Conservation (phyloP, 202 grass and related monocot species). For the Cymbopogon flexuosus region DNA sequence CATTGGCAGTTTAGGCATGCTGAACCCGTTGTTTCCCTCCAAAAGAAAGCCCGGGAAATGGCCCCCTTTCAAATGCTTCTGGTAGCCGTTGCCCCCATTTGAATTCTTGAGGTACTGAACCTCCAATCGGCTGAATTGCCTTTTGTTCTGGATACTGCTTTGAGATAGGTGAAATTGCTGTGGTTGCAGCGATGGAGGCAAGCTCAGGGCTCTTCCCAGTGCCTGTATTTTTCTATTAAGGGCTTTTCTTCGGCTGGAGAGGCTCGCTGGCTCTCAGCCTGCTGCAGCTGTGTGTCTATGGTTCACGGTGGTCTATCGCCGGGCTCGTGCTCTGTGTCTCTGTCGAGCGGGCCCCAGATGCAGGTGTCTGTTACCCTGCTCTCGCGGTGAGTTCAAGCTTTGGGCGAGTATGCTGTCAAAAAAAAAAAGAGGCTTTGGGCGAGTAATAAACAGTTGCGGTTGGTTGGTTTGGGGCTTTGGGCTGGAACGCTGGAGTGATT, state of each 20-base stretch:
- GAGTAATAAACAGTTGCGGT: not conserved
- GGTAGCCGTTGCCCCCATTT: slow-evolving; percentile 51
- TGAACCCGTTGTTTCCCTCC: slow-evolving; percentile 41
- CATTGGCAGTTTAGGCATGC: slow-evolving; percentile 1
- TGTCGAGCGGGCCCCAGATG: slow-evolving; percentile 2
- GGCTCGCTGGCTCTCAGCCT: not conserved
- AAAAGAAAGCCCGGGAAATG: slow-evolving; percentile 49
- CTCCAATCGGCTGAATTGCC: not conserved
- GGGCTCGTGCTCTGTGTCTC: not conserved
- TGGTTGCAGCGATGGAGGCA: slow-evolving; percentile 42
- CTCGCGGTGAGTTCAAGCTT: not conserved
- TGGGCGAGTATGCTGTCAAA: too few relatives aligned
- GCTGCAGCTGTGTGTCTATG: not conserved
- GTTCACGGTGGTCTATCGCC: slow-evolving; percentile 28
- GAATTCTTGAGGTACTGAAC: slow-evolving; percentile 14
- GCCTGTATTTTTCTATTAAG: not conserved
- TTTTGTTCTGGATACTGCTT: slow-evolving; percentile 22
- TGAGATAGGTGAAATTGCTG: slow-evolving; percentile 62
- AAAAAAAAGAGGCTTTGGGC: not conserved
- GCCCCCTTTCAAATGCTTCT: slow-evolving; percentile 19
- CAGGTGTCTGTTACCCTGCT: not conserved
- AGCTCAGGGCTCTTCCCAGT: not conserved
- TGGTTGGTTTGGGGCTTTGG: not conserved
- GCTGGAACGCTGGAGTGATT: not conserved
- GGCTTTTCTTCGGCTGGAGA: not conserved